Evolutionary conservation across 306 rosid genomes (phyloP).

Genomic region (Dalbergia cultrata): DNA sequence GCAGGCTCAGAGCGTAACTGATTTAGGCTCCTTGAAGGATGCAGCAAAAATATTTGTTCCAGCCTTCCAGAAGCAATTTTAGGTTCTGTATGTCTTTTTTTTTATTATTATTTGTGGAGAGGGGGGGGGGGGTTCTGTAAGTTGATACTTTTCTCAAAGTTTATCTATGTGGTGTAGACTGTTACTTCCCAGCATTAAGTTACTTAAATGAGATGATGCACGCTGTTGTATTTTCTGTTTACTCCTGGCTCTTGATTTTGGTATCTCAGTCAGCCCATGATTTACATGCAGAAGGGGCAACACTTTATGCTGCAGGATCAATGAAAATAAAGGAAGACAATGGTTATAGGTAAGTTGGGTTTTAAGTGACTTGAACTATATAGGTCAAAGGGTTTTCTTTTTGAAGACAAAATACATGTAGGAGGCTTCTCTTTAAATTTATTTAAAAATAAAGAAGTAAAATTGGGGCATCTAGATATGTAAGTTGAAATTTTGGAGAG

Average conservation of each 20-base stretch:
- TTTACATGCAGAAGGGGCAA: constrained; percentile 54
- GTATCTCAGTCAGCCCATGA: constrained; percentile 25
- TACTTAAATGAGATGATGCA: constrained; percentile 3
- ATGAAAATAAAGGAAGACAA: constrained; percentile 60
- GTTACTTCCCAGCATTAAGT: background rate
- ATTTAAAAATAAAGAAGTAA: background rate
- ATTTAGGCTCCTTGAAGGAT: constrained; percentile 89
- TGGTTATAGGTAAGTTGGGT: constrained; percentile 53
- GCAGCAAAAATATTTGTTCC: constrained; percentile 76
- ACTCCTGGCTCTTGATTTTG: constrained; percentile 24
- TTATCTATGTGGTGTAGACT: background rate
- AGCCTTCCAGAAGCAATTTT: constrained; percentile 63
- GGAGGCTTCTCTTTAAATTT: background rate
- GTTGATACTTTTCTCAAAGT: constrained; percentile 18
- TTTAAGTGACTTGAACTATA: constrained; percentile 10
- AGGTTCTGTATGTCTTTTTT: background rate
- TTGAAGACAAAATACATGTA: background rate
- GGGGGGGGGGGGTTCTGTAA: constrained; percentile 12
- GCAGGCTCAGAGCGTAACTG: constrained; percentile 91
- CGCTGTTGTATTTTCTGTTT: constrained; percentile 6
- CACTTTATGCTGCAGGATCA: constrained; percentile 56
- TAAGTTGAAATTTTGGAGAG: no score
- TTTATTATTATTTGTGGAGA: no score
- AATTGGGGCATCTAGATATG: background rate
- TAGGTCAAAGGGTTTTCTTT: background rate